Evolutionary conservation across 345 rosid species (phyloP).

Genomic region (Camelina laxa): DNA sequence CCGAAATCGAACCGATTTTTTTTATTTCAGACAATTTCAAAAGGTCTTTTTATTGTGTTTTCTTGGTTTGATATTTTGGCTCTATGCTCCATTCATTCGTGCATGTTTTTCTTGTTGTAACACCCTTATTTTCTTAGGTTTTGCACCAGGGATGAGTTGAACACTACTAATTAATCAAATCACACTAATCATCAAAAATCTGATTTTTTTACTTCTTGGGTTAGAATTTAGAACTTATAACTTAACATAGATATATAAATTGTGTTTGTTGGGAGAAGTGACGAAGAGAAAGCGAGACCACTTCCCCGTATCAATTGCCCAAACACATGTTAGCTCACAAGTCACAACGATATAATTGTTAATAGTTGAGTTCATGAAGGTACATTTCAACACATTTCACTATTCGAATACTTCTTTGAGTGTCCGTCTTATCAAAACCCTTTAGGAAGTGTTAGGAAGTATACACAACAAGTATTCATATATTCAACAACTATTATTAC

Average conservation of each 20-base stretch:
- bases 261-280: not conserved
- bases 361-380: slow-evolving; percentile 13
- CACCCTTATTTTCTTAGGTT: no score
- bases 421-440: not conserved
- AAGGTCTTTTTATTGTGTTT: no score
- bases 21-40: no score
- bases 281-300: not conserved
- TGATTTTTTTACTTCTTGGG: no score
- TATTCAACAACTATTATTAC: slow-evolving; percentile 1
- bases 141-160: no score
- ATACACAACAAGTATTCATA: not conserved
- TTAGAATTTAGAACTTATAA: not conserved
- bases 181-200: no score
- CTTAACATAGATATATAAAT: not conserved
- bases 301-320: not conserved
- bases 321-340: slow-evolving; percentile 13
- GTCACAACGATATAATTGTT: slow-evolving; percentile 4
- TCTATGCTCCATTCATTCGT: no score
- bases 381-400: slow-evolving; percentile 15
- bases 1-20: no score
- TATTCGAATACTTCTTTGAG: slow-evolving; percentile 1
- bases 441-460: not conserved
- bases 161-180: no score
- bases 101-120: no score
- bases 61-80: no score